Conservation (phyloP, 331 rosid genomes). For the Rosa hybrid region DNA sequence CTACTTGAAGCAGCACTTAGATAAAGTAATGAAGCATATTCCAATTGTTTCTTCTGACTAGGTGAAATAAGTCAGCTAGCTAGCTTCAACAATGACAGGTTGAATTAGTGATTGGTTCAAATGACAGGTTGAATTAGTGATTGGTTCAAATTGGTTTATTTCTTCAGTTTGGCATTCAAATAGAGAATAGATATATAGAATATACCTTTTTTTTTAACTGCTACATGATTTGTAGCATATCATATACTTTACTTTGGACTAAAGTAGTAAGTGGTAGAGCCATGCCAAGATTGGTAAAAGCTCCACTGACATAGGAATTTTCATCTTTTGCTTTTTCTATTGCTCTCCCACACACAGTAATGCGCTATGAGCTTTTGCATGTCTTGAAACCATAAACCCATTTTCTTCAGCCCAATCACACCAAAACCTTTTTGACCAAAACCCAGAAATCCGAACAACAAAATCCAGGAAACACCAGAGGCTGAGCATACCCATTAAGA, state of each 20-base stretch:
- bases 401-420: conserved; percentile 34
- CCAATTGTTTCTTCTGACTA: conserved; percentile 9
- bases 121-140: conserved; percentile 2
- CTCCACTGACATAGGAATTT: conserved; percentile 53
- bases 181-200: conserved; percentile 5
- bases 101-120: conserved; percentile 2
- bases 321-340: conserved; percentile 41
- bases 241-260: conserved; percentile 21
- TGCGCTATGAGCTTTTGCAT: conserved; percentile 47
- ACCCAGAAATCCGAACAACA: conserved; percentile 22
- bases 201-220: conserved; percentile 4
- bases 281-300: conserved; percentile 50
- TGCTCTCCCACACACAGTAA: conserved; percentile 23
- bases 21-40: conserved; percentile 12
- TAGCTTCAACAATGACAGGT: neutral
- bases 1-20: conserved; percentile 9
- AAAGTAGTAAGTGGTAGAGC: conserved; percentile 30
- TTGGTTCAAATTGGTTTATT: conserved; percentile 6
- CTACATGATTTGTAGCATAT: conserved; percentile 1
- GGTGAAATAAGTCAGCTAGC: neutral
- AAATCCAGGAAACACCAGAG: conserved; percentile 30
- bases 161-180: conserved; percentile 14
- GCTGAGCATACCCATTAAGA: conserved; percentile 31
- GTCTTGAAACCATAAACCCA: conserved; percentile 56
- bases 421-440: conserved; percentile 39